Base-by-base conservation (phyloP, 441 rosid species). In the Populus trichocarpa region DNA sequence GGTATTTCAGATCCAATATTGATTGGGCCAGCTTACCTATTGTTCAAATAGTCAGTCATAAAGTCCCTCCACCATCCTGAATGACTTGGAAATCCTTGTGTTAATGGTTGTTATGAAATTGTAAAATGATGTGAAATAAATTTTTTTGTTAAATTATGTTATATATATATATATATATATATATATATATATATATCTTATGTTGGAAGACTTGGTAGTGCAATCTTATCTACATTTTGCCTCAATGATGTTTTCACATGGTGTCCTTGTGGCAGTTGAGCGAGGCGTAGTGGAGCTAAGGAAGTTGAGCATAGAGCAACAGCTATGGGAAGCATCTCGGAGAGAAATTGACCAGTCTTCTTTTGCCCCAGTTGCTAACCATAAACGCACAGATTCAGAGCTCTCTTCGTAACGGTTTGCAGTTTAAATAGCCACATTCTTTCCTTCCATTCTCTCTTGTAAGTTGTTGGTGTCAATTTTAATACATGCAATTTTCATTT, bases 301-400 rank as follows among this genome's bases (percentile, higher is more conserved):
- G 86, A 95, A 95, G 85, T 86, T 97, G 77, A 94, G 97, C 77
- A 90, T 97, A 73, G 98, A 97, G 82, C 97, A 90, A 70, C 98
- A 91, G 77, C 86, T 97, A 1, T 97, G 99, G 99, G 97, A 93
- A 91, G 97, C 99, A 61, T 93, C 97, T 79, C 87, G 99, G 74
- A 89, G 80, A 83, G 97, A 92, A 79, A 90, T 86, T 35, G 94
- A 89, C 69, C 89, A 85, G 40, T 84, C 83, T 25, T 59, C 77
- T 35, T 76, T 81, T 20, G 83, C 81, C 8, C 69, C 80, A 1
- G 67, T 35, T 67, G 75, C 82, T 42, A 76, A 83, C 84, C 88
- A 83, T 75, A 88, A 85, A 75, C 71, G 69, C 10, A 42, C 86
- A 38, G 83, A 87, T 79, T 77, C 77, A 8, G 94, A 88, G 26